Evolutionary conservation across 768 basidiomycete species (phyloP).

Genomic region (Leccinum arenicola): DNA sequence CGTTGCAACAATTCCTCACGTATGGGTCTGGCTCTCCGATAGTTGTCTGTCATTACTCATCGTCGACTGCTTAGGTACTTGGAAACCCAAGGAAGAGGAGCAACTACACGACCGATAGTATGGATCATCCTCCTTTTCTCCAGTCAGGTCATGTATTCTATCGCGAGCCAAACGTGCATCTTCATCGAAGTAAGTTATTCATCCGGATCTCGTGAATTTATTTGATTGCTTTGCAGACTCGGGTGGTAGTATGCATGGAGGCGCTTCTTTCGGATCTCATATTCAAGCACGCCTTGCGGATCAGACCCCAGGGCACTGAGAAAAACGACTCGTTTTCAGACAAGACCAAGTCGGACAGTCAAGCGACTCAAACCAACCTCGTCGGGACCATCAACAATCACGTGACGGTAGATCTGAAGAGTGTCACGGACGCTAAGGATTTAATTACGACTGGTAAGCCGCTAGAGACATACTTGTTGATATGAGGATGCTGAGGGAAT

Average conservation of each 20-base stretch:
- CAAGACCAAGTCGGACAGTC: conserved; percentile 14
- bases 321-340: conserved; percentile 1
- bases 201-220: background rate
- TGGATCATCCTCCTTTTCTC: conserved; percentile 58
- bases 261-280: conserved; percentile 51
- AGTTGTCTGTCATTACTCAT: background rate
- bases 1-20: conserved; percentile 8
- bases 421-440: conserved; percentile 13
- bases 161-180: conserved; percentile 52
- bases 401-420: conserved; percentile 45
- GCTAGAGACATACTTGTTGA: background rate
- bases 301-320: conserved; percentile 34
- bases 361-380: conserved; percentile 41
- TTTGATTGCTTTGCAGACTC: conserved; percentile 26
- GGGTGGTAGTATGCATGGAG: conserved; percentile 47
- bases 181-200: conserved; percentile 29
- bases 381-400: conserved; percentile 77
- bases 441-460: conserved; percentile 4
- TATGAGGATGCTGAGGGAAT: conserved; percentile 33
- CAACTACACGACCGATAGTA: conserved; percentile 59
- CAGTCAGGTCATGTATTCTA: conserved; percentile 40
- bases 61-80: conserved; percentile 42
- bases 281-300: conserved; percentile 56
- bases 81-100: conserved; percentile 47
- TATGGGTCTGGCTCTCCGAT: background rate